Base-by-base conservation (phyloP, 1,284 basidiomycete genomes). In the Ceratobasidium sp. region DNA sequence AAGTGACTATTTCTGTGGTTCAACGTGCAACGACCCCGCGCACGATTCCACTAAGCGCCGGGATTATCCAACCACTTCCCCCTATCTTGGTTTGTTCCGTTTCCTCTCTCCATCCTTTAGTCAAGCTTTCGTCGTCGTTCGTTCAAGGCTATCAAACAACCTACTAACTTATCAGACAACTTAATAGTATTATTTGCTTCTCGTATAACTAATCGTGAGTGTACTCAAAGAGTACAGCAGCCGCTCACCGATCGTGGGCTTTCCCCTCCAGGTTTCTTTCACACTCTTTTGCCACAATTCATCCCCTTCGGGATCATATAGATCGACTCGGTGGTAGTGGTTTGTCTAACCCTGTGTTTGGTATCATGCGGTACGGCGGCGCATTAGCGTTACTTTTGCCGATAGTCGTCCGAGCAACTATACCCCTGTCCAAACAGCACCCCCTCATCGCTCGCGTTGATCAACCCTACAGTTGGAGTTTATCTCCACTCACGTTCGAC, bases 381-480 rank as follows among this genome's bases (percentile, higher is more conserved):
- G 41, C 35, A 12, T 48, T 67, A 62, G 64, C 30, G 38, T 62
- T 48, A 18, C 52, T 76, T 66, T 54, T 76, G 62, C 73, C 73
- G 10, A n/a, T 57, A 18, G 38, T 20, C 48, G 52, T 67, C 33
- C 73, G 54, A 23, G 73, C 62, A 20, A 64, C 73, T 1, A 20
- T 76, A 74, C 81, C 81, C 14, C 79, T 84, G 33, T 82, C 82
- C 65, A 78, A 62, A 0, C 84, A 84, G 75, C 80, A 80, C 12
- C 84, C 84, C 7, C 82, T 82, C 50, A 80, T 84, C 44, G 84
- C 82, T 6, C 81, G 82, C n/a, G 68, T 90, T 62, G 85, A 86
- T 82, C 81, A 88, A 80, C 85, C 87, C 55, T 95, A 88, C 82
- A 86, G 87, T 60, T 95, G 93, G 93, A 74, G 70, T 46, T 64